Percentiles rank a stretch among this genome's conserved stretches.
Evolutionary conservation across 2,329 filamentous ascomycete genomes (phyloP).

Genomic region (Talaromyces sp.): DNA sequence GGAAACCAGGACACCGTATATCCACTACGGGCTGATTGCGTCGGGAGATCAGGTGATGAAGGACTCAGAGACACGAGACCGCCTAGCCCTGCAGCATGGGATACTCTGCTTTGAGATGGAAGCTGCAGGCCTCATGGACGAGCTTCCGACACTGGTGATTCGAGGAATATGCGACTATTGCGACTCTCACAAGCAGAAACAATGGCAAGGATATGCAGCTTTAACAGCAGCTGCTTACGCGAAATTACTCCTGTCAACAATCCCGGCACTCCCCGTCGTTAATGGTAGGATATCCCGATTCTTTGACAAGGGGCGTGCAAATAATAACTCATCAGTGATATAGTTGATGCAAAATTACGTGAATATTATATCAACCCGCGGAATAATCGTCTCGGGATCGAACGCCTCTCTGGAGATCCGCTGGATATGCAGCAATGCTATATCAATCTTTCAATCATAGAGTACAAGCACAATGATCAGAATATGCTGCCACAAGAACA

Average conservation of each 20-base stretch:
- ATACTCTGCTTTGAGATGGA: conserved; percentile 14
- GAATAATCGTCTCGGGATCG: conserved; percentile 27
- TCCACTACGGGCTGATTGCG: conserved; percentile 19
- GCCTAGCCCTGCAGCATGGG: not conserved
- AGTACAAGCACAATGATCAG: conserved; percentile 17
- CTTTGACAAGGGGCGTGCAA: not conserved
- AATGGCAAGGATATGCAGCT: conserved; percentile 14
- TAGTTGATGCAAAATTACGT: conserved; percentile 5
- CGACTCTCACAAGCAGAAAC: conserved; percentile 10
- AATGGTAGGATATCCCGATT: not conserved
- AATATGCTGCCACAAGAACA: not conserved
- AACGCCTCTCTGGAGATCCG: conserved; percentile 34
- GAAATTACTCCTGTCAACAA: not conserved
- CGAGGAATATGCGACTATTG: not conserved
- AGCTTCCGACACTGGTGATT: conserved; percentile 8
- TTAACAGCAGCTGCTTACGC: conserved; percentile 9
- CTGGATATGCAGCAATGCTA: conserved; percentile 39
- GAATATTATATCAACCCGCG: conserved; percentile 17
- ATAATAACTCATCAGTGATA: not conserved
- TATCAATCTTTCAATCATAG: conserved; percentile 41
- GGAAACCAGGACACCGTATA: not conserved
- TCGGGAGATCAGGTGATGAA: conserved; percentile 16
- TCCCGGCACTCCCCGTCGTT: not conserved
- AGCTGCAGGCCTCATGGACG: not conserved
- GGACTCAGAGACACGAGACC: conserved; percentile 16